Conservation (phyloP, 129 eudicot genomes). For the Flaveria sonorensis region DNA sequence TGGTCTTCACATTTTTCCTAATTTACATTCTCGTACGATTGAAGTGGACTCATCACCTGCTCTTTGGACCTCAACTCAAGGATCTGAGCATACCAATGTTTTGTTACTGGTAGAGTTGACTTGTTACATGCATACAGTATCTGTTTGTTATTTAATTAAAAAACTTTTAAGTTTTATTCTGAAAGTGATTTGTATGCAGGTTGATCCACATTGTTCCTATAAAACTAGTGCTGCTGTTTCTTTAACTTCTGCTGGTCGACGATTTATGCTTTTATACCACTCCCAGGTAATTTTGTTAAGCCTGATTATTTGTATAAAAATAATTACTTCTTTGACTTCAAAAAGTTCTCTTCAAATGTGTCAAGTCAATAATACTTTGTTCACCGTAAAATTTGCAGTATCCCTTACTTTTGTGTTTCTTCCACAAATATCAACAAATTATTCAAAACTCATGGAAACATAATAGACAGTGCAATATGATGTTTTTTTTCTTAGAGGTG, state of each 20-base stretch:
- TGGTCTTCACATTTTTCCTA: constrained; percentile 84
- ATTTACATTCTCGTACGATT: constrained; percentile 68
- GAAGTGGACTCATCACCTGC: constrained; percentile 96
- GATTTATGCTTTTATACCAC: constrained; percentile 82
- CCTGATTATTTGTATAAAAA: constrained; percentile 9
- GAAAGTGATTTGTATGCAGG: constrained; percentile 48
- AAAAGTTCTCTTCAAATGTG: constrained; percentile 1
- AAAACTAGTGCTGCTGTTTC: constrained; percentile 61
- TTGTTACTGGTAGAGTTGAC: constrained; percentile 70
- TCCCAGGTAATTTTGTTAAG: constrained; percentile 58
- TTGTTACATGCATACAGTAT: constrained; percentile 9
- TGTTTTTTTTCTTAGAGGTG: neutral
- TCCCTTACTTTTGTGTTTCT: neutral
- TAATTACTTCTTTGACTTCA: constrained; percentile 7
- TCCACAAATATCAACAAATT: neutral
- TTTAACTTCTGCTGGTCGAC: constrained; percentile 58
- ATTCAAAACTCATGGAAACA: constrained; percentile 3
- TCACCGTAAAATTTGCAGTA: neutral
- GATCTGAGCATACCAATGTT: constrained; percentile 74
- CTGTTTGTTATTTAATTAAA: neutral
- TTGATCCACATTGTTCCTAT: constrained; percentile 97
- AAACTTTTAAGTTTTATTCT: neutral
- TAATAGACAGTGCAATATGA: neutral
- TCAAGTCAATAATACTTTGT: constrained; percentile 11
- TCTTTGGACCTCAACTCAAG: constrained; percentile 73